Evolutionary conservation across 148 eudicot species (phyloP).

Genomic region (Silene latifolia): DNA sequence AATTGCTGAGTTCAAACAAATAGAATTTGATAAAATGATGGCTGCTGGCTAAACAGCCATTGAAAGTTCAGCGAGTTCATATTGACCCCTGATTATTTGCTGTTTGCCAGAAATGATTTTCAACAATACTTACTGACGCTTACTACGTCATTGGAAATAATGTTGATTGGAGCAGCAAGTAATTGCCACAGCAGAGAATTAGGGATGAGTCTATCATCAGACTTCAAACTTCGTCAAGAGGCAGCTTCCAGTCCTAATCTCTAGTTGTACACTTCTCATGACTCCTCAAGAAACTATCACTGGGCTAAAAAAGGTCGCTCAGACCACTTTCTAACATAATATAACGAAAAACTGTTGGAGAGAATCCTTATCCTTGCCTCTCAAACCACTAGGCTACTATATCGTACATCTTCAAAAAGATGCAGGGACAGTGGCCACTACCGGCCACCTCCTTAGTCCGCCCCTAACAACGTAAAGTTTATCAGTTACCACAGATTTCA

Average conservation of each 20-base stretch:
- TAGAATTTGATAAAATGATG: no score
- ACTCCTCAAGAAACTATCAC: neutral
- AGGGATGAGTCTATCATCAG: neutral
- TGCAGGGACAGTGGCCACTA: neutral
- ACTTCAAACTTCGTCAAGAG: neutral
- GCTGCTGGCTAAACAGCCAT: no score
- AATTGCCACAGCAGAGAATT: no score
- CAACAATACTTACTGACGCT: no score
- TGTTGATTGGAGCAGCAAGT: no score
- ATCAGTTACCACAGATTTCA: neutral
- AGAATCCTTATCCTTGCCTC: no score
- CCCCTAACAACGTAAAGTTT: neutral
- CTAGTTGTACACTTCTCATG: neutral
- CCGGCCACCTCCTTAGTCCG: neutral
- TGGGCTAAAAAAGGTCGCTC: neutral
- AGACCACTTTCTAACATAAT: neutral
- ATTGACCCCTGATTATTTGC: no score
- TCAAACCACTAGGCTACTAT: no score
- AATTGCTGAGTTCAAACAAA: no score
- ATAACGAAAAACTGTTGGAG: neutral
- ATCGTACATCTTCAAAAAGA: neutral
- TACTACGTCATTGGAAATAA: no score
- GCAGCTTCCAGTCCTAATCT: conserved; percentile 1
- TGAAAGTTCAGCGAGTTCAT: no score
- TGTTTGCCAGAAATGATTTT: no score